Conservation (phyloP, 148 eudicot genomes). For the Arbutus unedo region DNA sequence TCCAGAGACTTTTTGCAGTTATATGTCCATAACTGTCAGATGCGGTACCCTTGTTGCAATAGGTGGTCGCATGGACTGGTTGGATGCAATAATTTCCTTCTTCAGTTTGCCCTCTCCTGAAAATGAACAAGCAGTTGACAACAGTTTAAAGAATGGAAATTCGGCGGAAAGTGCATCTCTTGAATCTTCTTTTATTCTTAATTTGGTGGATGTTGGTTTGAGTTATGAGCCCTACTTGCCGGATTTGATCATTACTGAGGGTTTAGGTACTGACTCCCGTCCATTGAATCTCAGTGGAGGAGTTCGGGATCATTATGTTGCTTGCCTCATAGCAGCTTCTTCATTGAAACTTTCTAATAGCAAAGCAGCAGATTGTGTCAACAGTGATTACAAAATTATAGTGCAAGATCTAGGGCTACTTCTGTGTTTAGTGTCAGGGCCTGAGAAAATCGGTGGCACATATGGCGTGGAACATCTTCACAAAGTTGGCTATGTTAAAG, state of each 20-base stretch:
- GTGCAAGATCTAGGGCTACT: slow-evolving; percentile 79
- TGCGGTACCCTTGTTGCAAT: slow-evolving; percentile 72
- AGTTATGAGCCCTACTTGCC: slow-evolving; percentile 77
- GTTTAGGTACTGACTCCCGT: slow-evolving; percentile 25
- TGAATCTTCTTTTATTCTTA: slow-evolving; percentile 60
- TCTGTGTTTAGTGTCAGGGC: slow-evolving; percentile 40
- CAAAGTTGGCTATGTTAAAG: slow-evolving; percentile 69
- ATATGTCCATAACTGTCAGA: slow-evolving; percentile 55
- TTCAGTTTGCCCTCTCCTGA: slow-evolving; percentile 60
- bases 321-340: slow-evolving; percentile 77
- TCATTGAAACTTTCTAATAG: slow-evolving; percentile 60
- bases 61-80: slow-evolving; percentile 95
- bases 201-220: slow-evolving; percentile 72
- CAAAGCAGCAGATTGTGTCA: slow-evolving; percentile 29
- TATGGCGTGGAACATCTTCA: slow-evolving; percentile 54
- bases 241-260: slow-evolving; percentile 25
- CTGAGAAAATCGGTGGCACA: slow-evolving; percentile 28
- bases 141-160: slow-evolving; percentile 22
- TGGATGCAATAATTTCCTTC: slow-evolving; percentile 58
- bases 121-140: slow-evolving; percentile 32
- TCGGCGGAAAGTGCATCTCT: slow-evolving; percentile 21
- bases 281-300: slow-evolving; percentile 28
- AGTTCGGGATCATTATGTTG: slow-evolving; percentile 37
- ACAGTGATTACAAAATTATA: slow-evolving; percentile 49
- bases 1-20: slow-evolving; percentile 49